These are phyloP conservation scores for Rhizophagus prolifer DNA, from an alignment of 192 early-diverging fungal genomes.

Conservation along the genomic window DNA sequence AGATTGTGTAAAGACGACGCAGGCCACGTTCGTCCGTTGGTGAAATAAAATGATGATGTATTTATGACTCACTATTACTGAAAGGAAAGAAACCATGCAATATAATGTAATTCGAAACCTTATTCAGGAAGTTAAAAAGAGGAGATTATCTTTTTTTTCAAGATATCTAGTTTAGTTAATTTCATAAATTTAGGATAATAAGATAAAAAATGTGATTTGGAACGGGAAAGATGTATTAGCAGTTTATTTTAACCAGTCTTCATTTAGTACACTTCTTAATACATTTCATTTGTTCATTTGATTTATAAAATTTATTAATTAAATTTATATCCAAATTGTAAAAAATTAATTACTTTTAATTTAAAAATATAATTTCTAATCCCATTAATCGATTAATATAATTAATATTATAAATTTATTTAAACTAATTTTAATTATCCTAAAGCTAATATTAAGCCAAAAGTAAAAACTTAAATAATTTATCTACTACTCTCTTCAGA, in stretches of 20 bases:
- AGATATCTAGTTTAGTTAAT: not conserved
- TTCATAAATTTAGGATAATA: not conserved
- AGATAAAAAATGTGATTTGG: too few species aligned
- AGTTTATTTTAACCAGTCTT: not conserved
- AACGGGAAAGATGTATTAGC: not conserved
- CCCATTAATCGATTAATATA: not conserved
- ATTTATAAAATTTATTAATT: too few species aligned
- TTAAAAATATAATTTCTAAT: not conserved
- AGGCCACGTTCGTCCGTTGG: slow-evolving; percentile 31
- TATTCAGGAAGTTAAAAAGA: too few species aligned
- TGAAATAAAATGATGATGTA: slow-evolving; percentile 20
- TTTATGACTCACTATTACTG: not conserved
- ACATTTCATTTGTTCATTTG: not conserved
- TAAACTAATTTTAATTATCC: too few species aligned
- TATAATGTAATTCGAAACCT: not conserved
- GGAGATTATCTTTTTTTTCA: too few species aligned
- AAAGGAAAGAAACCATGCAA: not conserved
- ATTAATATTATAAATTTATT: not conserved
- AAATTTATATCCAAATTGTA: too few species aligned
- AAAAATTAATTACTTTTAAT: too few species aligned
- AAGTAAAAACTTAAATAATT: not conserved
- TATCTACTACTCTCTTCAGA: slow-evolving; percentile 6
- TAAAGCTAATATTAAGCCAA: too few species aligned
- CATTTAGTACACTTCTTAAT: not conserved
- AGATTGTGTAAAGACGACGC: slow-evolving; percentile 29